Percentiles rank a stretch among this genome's conserved stretches.
Conservation (phyloP, 1,139 yeast genomes). For the Diutina sp. region DNA sequence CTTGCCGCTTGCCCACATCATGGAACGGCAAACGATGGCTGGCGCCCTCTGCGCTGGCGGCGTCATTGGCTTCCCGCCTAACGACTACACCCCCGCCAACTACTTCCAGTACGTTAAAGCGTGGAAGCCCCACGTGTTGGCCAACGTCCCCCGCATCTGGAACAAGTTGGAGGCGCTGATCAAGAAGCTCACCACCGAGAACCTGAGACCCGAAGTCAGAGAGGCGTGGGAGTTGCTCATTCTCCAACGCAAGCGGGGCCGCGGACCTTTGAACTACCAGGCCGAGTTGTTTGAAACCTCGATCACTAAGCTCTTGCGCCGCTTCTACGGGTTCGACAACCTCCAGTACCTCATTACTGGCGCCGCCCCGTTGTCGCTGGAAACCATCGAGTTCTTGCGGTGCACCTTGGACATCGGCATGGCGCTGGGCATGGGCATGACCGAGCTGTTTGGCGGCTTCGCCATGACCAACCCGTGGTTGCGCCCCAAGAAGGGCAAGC, state of each 20-base stretch:
- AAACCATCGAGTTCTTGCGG: slow-evolving; percentile 9
- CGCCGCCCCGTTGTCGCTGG: slow-evolving; percentile 11
- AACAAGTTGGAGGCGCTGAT: slow-evolving; percentile 19
- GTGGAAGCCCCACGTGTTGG: slow-evolving; percentile 19
- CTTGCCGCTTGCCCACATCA: slow-evolving; percentile 32
- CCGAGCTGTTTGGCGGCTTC: background rate
- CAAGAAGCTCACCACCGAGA: slow-evolving; percentile 6
- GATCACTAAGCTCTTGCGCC: slow-evolving; percentile 6
- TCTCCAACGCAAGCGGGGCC: background rate
- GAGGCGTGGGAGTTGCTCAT: background rate
- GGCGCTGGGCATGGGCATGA: slow-evolving; percentile 1
- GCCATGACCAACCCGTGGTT: background rate
- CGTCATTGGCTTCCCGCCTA: slow-evolving; percentile 13
- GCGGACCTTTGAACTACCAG: slow-evolving; percentile 1
- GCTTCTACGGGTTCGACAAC: slow-evolving; percentile 10
- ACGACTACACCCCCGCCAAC: slow-evolving; percentile 12
- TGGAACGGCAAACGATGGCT: slow-evolving; percentile 14
- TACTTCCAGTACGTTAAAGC: slow-evolving; percentile 9
- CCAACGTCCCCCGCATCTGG: slow-evolving; percentile 27
- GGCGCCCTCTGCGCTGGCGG: slow-evolving; percentile 8
- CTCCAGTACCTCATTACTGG: slow-evolving; percentile 11
- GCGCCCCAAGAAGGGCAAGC: slow-evolving; percentile 1
- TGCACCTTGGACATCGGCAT: slow-evolving; percentile 10
- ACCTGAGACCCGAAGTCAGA: background rate
- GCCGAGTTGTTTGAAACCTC: slow-evolving; percentile 5